A percentile compares a stretch with the other conserved stretches of the same genome.
Conservation (phyloP, 1,284 basidiomycete species). For the Heterobasidion annosum region DNA sequence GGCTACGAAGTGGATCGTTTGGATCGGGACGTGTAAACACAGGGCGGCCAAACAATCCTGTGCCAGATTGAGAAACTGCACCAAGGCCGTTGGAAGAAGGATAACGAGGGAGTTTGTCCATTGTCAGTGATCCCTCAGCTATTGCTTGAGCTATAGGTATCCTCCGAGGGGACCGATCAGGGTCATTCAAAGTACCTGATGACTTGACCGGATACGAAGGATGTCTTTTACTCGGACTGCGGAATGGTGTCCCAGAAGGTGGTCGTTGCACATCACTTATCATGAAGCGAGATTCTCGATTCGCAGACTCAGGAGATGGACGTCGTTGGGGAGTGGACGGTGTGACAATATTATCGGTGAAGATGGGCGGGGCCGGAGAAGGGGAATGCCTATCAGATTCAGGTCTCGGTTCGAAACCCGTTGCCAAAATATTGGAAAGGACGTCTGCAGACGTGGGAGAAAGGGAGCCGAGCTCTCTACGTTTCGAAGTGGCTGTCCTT, state of each 20-base stretch:
- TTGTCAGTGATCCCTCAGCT: slow-evolving; percentile 11
- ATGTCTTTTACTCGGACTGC: slow-evolving; percentile 2
- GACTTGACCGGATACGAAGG: slow-evolving; percentile 8
- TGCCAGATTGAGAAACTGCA: not conserved
- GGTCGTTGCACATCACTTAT: slow-evolving; percentile 9
- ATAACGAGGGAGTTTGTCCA: slow-evolving; percentile 11
- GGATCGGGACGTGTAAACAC: slow-evolving; percentile 11
- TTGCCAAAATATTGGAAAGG: slow-evolving; percentile 20
- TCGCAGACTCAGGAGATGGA: not conserved
- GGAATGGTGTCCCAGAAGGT: slow-evolving; percentile 8
- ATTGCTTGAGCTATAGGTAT: slow-evolving; percentile 28
- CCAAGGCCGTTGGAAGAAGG: not conserved
- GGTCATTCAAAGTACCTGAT: slow-evolving; percentile 21
- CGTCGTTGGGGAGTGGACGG: slow-evolving; percentile 7
- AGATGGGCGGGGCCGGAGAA: not conserved
- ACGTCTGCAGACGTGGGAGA: slow-evolving; percentile 26
- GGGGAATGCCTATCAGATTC: not conserved
- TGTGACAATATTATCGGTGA: not conserved
- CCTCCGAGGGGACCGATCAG: slow-evolving; percentile 44
- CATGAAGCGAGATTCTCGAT: not conserved
- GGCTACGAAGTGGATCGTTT: slow-evolving; percentile 11
- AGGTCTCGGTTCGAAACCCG: not conserved
- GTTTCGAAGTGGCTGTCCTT: not conserved
- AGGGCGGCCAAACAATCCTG: slow-evolving; percentile 8
- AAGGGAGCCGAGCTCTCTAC: slow-evolving; percentile 19